phyloP scores from a whole-genome alignment of 1,284 basidiomycete species.

The Takashimella tepidaria region DNA sequence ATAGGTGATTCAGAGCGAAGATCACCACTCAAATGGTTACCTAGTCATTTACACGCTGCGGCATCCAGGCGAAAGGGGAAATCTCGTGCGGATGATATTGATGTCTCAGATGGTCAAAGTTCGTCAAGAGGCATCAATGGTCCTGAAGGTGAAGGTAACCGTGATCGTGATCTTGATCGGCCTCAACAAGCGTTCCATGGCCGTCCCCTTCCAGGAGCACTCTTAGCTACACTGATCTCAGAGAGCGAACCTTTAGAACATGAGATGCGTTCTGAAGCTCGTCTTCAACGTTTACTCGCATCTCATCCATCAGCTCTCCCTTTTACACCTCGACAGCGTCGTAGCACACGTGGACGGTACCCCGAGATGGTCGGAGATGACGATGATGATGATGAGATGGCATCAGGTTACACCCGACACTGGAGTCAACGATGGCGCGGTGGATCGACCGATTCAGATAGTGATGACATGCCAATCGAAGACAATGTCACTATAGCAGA shows the following conservation, averaged over 20 bases:
- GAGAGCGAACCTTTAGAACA: conserved; percentile 41
- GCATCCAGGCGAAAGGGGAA: conserved; percentile 30
- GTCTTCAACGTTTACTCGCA: conserved; percentile 33
- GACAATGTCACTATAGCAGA: conserved; percentile 16
- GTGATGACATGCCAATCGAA: conserved; percentile 31
- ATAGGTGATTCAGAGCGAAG: neutral
- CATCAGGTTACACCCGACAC: neutral
- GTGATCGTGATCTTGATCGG: neutral
- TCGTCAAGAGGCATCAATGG: neutral
- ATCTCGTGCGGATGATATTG: conserved; percentile 18
- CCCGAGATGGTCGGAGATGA: conserved; percentile 45
- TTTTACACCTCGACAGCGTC: conserved; percentile 36
- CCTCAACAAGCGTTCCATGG: conserved; percentile 22
- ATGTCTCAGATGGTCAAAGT: neutral
- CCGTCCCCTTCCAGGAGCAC: conserved; percentile 34
- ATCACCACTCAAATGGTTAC: conserved; percentile 2
- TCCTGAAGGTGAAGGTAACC: neutral
- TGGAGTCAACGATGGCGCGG: conserved; percentile 9
- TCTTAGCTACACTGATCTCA: conserved; percentile 43
- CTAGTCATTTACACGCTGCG: conserved; percentile 1
- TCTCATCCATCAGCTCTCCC: conserved; percentile 39
- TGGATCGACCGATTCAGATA: conserved; percentile 29
- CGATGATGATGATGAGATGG: conserved; percentile 35
- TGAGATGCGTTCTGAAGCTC: conserved; percentile 45
- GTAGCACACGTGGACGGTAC: conserved; percentile 35